Percentiles rank a stretch among this genome's conserved stretches.
Conservation (phyloP, 148 eudicot genomes). For the Vaccinium darrowii region DNA sequence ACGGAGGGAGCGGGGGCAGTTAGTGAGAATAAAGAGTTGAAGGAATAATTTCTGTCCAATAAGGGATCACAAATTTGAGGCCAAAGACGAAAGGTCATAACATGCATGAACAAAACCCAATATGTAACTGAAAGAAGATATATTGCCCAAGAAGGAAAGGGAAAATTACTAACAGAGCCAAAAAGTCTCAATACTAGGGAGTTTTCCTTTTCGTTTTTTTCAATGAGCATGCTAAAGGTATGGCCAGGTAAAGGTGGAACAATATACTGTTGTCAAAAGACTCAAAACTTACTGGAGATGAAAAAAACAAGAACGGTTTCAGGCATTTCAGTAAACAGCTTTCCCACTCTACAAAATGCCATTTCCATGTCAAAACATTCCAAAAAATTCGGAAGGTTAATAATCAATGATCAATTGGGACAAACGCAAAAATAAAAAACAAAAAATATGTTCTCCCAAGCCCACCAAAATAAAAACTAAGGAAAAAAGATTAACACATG, state of each 20-base stretch:
- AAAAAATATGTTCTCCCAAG: background rate
- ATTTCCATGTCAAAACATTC: background rate
- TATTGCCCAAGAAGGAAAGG: background rate
- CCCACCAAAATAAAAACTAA: background rate
- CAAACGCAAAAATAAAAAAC: background rate
- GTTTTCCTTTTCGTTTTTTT: background rate
- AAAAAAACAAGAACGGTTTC: background rate
- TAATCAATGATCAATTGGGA: background rate
- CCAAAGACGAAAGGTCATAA: background rate
- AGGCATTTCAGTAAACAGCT: background rate
- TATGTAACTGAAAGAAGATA: background rate
- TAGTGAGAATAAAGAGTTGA: background rate
- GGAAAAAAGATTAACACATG: background rate
- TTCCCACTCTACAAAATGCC: background rate
- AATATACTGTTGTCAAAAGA: background rate
- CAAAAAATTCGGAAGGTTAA: background rate
- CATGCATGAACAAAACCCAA: background rate
- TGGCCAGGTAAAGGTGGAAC: background rate
- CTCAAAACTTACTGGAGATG: background rate
- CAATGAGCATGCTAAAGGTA: background rate
- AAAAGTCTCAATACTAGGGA: background rate
- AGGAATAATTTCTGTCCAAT: slow-evolving; percentile 1
- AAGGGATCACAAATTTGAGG: slow-evolving; percentile 3
- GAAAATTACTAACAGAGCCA: background rate
- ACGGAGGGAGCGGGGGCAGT: background rate